Conservation (phyloP, 441 rosid genomes). For the Aquilaria agallochum region DNA sequence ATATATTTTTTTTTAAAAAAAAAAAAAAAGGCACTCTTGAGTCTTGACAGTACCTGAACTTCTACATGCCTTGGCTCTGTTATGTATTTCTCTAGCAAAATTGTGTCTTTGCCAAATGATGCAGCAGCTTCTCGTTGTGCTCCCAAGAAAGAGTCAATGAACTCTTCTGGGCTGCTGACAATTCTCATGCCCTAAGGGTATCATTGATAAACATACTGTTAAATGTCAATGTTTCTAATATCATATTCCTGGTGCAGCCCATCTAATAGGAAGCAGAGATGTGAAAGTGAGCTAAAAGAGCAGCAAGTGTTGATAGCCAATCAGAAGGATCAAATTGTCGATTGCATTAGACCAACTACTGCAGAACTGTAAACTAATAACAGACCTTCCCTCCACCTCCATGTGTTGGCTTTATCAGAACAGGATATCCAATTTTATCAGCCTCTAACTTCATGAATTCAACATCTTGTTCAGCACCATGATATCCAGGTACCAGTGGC, state of each 20-base stretch:
- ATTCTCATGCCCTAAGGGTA: slow-evolving; percentile 89
- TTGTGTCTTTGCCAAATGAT: slow-evolving; percentile 84
- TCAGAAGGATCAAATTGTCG: background rate
- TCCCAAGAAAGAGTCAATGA: slow-evolving; percentile 78
- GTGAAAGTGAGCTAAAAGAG: background rate
- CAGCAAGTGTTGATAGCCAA: background rate
- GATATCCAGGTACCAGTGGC: slow-evolving; percentile 96
- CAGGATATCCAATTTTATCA: slow-evolving; percentile 82
- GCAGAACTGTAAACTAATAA: background rate
- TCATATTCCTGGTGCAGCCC: too few species aligned
- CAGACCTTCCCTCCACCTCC: slow-evolving; percentile 97
- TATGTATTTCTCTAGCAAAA: slow-evolving; percentile 92
- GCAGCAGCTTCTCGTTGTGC: slow-evolving; percentile 98
- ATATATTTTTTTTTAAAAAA: background rate
- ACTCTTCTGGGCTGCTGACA: slow-evolving; percentile 59
- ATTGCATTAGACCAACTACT: background rate
- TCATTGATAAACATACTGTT: background rate
- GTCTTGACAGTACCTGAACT: slow-evolving; percentile 71
- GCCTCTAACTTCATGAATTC: slow-evolving; percentile 85
- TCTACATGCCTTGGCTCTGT: slow-evolving; percentile 91
- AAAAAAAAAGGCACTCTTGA: background rate
- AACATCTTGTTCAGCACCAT: slow-evolving; percentile 83
- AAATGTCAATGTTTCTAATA: too few species aligned
- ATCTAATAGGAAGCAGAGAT: background rate
- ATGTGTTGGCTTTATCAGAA: slow-evolving; percentile 94